Evolutionary conservation across 148 eudicot genomes (phyloP), one percentile per base, ranked within the genome.

Genomic region (Chenopodium berlandieri): DNA sequence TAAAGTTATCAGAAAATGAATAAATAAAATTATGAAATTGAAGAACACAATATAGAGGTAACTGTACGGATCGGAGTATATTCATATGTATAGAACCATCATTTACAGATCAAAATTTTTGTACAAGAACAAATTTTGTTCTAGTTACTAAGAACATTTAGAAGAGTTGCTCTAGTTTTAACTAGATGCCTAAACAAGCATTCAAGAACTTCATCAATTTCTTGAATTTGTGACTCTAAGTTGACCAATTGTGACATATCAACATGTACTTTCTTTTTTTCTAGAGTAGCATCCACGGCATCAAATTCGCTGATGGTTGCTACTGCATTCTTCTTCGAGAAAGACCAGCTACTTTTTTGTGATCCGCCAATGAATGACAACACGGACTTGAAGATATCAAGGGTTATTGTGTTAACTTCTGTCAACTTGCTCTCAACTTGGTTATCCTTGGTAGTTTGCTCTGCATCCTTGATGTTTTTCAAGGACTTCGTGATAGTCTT

Each of bases 151-250:
- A 88, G 78, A 78, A 82, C 82, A 77, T 91, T 91, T 27, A 88
- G 89, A n/a, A 91, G 82, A 37, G 82, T 80, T 66, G 85, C 86
- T 88, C 91, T 83, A 27, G 82, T 88, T 85, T 86, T 89, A 73
- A 89, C 85, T 60, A 86, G 27, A 25, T 69, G 87, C 79, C 90
- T 88, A 63, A 82, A 85, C 64, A 89, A 47, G 63, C 87, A 80
- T 37, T 89, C 87, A 17, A 91, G 66, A 8, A 52, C 88, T 82
- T 82, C 79, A 60, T 89, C 91, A 9, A 86, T 25, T 23, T 81
- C 83, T 79, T 88, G 76, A 81, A 86, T 81, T 75, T 80, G 34
- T 1, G 79, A 73, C 52, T 84, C 88, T 63, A 87, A 37, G 22
- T 54, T 66, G 58, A 72, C 63, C 75, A 86, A 56, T 23, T 74